Evolutionary conservation across 805 yeast species (phyloP), one percentile per base, ranked within the genome.

Genomic region (Myxozyma geophila): DNA sequence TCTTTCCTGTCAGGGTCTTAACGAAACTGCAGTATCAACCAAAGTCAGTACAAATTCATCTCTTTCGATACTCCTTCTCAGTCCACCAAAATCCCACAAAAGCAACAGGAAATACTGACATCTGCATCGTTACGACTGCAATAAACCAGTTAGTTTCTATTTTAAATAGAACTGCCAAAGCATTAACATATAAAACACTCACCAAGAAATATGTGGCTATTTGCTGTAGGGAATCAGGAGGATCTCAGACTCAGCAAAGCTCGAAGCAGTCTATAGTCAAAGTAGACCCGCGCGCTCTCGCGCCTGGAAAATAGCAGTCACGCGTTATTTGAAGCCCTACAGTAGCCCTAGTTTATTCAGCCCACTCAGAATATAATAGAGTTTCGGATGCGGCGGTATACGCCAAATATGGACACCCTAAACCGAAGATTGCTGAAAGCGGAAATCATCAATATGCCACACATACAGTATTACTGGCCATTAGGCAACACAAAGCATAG

Each of bases 1-100:
- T 74, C 75, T 74, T 74, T 48, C 76, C 76, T 51, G 76, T 74
- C 69, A 74, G 65, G 49, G 76, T 74, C 74, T 74, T 74, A 67
- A 74, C 76, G 72, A 74, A 74, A 70, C 75, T 73, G 54, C 54
- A 43, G 6, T 48, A 35, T n/a, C 7, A 44, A 21, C 12, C 5
- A 43, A 28, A 51, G 57, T 48, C 39, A 60, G 63, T 36, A 36
- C 44, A 17, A 36, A 7, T 33, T 55, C 35, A 4, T 23, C 19
- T 28, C 51, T 13, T 7, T 17, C 55, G 28, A 21, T 36, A 8
- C 7, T 37, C 33, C 54, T 13, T 7, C 15, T 47, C 47, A 41
- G n/a, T n/a, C n/a, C n/a, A n/a, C n/a, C n/a, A n/a, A n/a, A 47
- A 35, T 17, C 17, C n/a, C 46, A 41, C 35, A 13, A 39, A 3